These are phyloP conservation scores for Elymus sibiricus DNA, from an alignment of 176 grass and related monocot species.

Conservation along the genomic window DNA sequence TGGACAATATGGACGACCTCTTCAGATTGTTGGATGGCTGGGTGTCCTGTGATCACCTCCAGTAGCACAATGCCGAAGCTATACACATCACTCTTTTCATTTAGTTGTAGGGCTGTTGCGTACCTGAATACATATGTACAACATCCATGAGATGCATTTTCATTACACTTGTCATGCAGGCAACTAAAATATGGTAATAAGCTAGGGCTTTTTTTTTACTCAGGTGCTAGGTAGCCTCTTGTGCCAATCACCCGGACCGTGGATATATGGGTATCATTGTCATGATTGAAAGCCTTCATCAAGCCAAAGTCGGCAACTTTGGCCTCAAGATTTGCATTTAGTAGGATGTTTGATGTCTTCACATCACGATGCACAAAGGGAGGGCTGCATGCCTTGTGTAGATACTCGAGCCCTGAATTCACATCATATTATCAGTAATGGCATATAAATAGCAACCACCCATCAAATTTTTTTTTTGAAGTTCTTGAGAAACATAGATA, in stretches of 20 bases:
- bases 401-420: constrained; percentile 48
- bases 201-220: neutral
- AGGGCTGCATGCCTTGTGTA: constrained; percentile 48
- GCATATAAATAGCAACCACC: neutral
- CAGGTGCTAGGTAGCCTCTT: constrained; percentile 48
- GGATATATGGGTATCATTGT: constrained; percentile 29
- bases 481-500: no score
- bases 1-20: constrained; percentile 20
- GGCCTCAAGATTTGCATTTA: constrained; percentile 42
- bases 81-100: constrained; percentile 46
- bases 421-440: no score
- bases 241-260: constrained; percentile 27
- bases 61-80: constrained; percentile 58
- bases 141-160: no score
- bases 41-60: constrained; percentile 35
- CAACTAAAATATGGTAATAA: no score
- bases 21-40: constrained; percentile 10
- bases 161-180: no score
- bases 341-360: constrained; percentile 52
- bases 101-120: neutral
- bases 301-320: constrained; percentile 76
- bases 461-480: no score
- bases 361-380: constrained; percentile 53
- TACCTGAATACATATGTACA: constrained; percentile 16
- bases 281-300: constrained; percentile 22